These are phyloP conservation scores for Fagus crenata DNA, from an alignment of 306 rosid species.

Conservation along the genomic window DNA sequence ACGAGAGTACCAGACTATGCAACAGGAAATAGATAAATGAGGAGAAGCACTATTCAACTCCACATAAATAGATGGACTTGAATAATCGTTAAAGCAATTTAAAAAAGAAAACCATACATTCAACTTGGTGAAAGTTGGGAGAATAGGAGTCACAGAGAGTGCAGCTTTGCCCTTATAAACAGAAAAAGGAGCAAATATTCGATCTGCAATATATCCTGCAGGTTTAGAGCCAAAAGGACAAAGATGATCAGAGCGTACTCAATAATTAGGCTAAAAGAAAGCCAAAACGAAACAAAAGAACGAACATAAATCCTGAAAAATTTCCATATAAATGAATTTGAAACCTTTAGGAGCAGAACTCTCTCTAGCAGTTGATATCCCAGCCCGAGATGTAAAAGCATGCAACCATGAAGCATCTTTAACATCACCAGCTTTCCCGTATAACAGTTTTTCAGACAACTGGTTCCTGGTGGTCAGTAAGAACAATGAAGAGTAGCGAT, in stretches of 20 bases:
- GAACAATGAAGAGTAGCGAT: neutral
- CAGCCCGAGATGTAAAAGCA: conserved; percentile 33
- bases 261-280: neutral
- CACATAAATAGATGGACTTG: conserved; percentile 7
- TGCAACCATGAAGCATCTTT: conserved; percentile 24
- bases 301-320: neutral
- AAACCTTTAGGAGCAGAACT: conserved; percentile 56
- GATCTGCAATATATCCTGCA: conserved; percentile 48
- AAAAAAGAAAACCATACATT: conserved; percentile 40
- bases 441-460: conserved; percentile 34
- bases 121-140: conserved; percentile 77
- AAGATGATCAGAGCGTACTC: neutral
- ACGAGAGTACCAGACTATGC: conserved; percentile 53
- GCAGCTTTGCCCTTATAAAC: conserved; percentile 95
- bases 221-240: conserved; percentile 27
- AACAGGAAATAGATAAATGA: conserved; percentile 26
- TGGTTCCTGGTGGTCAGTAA: conserved; percentile 32
- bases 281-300: neutral
- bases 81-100: conserved; percentile 4
- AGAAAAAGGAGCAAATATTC: conserved; percentile 61
- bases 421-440: conserved; percentile 35
- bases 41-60: conserved; percentile 12
- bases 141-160: conserved; percentile 64
- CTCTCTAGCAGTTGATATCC: conserved; percentile 48
- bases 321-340: conserved; percentile 10